Evolutionary conservation across 163 green algal genomes (phyloP).

Genomic region (Chloroidium sp.): DNA sequence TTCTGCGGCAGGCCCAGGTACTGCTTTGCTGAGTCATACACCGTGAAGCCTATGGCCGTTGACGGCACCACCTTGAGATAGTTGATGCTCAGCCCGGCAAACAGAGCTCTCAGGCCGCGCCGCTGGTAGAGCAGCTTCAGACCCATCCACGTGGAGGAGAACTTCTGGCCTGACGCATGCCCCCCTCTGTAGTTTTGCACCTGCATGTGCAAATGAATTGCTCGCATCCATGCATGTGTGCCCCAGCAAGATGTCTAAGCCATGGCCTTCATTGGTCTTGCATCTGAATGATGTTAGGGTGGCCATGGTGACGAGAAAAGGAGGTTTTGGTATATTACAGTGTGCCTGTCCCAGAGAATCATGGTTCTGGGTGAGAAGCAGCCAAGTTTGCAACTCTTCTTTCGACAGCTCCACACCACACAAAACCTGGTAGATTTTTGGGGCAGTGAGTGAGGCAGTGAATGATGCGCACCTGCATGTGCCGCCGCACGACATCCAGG

Average conservation of each 20-base stretch:
- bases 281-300: too few relatives aligned
- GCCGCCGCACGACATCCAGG: constrained; percentile 77
- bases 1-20: constrained; percentile 38
- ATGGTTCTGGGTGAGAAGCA: too few relatives aligned
- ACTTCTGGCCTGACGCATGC: not conserved
- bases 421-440: too few relatives aligned
- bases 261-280: too few relatives aligned
- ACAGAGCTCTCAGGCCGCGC: constrained; percentile 51
- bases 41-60: constrained; percentile 79
- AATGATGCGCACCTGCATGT: constrained; percentile 72
- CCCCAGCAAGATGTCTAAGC: too few relatives aligned
- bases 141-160: constrained; percentile 4
- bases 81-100: constrained; percentile 71
- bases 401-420: too few relatives aligned
- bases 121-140: constrained; percentile 26
- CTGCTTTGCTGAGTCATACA: constrained; percentile 65
- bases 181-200: not conserved
- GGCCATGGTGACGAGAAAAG: too few relatives aligned
- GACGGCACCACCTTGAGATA: constrained; percentile 72
- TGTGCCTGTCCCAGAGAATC: too few relatives aligned
- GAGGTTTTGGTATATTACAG: too few relatives aligned
- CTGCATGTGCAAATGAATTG: constrained; percentile 3
- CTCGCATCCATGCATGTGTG: not conserved
- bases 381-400: too few relatives aligned
- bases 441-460: too few relatives aligned